Conservation (phyloP, 768 basidiomycete genomes). For the Clitopilus hobsonii region DNA sequence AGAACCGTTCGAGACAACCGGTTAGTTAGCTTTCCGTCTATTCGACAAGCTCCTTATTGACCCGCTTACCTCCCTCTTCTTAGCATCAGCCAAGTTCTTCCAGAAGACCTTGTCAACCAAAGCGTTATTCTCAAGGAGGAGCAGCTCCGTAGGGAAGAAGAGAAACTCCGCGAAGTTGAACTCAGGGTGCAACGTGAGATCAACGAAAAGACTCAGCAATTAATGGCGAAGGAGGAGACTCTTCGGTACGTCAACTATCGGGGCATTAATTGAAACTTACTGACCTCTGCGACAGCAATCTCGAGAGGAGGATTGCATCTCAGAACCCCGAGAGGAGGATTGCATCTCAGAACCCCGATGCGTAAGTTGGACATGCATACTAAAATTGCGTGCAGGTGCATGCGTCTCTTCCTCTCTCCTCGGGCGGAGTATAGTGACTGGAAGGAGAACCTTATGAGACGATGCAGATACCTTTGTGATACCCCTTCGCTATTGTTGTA, state of each 20-base stretch:
- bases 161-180: conserved; percentile 88
- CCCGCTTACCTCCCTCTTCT: conserved; percentile 30
- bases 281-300: conserved; percentile 30
- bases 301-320: conserved; percentile 56
- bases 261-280: not conserved
- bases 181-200: conserved; percentile 84
- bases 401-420: not conserved
- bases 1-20: conserved; percentile 57
- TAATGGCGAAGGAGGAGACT: conserved; percentile 82
- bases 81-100: conserved; percentile 55
- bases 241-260: conserved; percentile 42
- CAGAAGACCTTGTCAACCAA: conserved; percentile 86
- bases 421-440: not conserved
- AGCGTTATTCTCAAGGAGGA: conserved; percentile 87
- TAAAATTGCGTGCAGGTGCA: not conserved
- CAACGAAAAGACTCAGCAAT: conserved; percentile 80
- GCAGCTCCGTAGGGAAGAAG: conserved; percentile 82
- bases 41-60: conserved; percentile 1
- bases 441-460: not conserved
- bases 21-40: conserved; percentile 20
- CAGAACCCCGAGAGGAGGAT: conserved; percentile 48
- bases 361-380: not conserved
- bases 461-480: not conserved
- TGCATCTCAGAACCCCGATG: conserved; percentile 38
- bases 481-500: not conserved